Base-by-base conservation (phyloP, 2,329 filamentous ascomycete species). In the Rhynchosporium secalis region DNA sequence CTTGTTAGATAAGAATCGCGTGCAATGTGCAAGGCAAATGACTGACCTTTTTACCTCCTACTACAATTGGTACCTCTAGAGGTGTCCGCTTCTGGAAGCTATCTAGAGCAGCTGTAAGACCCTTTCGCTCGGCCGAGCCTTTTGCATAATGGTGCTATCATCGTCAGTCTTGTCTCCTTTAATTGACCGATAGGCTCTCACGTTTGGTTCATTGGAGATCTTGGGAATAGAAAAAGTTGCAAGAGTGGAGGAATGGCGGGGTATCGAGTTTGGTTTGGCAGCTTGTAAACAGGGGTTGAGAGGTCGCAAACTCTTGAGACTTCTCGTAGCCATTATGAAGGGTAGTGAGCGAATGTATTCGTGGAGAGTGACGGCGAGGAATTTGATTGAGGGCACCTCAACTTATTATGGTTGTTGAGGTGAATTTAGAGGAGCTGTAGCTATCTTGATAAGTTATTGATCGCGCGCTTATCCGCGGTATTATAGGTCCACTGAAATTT, bases 141-240 rank as follows among this genome's bases (percentile, higher is more conserved):
- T 95, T 95, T 66, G 83, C 82, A 75, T 96, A 99, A 77, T 94
- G 89, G 80, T 96, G 90, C 92, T 97, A 70, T 6, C 2, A 56
- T 8, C 2, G 62, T 60, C 31, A 66, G 63, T 51, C 67, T 54
- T 62, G 15, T 33, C 31, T 13, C 56, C 40, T 46, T 58, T 38
- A 33, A 59, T 60, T 58, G 46, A 13, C 15, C 46, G 29, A 2
- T n/a, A 20, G 60, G 40, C 1, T 82, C 91, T 76, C 78, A 96
- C 93, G 76, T 97, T 99, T n/a, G 92, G 92, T 80, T 99, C 95
- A 75, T 99, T 99, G 74, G 85, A 81, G 71, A 97, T 86, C 66
- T 87, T 87, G 56, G 95, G 95, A 57, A 93, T 85, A 80, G 91
- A 94, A 84, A 97, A 98, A 65, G 86, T 83, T 56, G 92, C 93